Evolutionary conservation across 169 alveolate genomes (phyloP).

Genomic region (Perkinsus olseni): DNA sequence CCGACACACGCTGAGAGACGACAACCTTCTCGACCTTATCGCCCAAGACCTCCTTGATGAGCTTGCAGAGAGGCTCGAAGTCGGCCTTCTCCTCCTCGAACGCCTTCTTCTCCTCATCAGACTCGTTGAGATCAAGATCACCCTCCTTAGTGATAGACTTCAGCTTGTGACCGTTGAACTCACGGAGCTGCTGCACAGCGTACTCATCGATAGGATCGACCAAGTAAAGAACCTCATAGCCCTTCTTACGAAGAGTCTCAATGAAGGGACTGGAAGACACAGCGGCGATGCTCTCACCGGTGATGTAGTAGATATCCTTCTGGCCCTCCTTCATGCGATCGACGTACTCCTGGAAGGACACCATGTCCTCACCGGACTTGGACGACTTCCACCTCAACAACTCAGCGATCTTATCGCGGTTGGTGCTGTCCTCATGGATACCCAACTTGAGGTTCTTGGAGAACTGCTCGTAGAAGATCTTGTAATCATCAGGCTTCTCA

Average conservation of each 20-base stretch:
- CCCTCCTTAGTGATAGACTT: conserved; percentile 97
- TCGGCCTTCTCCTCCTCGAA: conserved; percentile 91
- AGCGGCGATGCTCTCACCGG: conserved; percentile 94
- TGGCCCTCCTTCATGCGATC: conserved; percentile 98
- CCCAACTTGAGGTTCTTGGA: conserved; percentile 97
- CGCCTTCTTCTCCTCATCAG: conserved; percentile 95
- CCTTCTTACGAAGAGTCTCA: conserved; percentile 92
- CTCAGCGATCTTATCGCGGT: conserved; percentile 91
- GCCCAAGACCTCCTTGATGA: conserved; percentile 94
- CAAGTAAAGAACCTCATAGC: conserved; percentile 94
- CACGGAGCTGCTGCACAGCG: conserved; percentile 91
- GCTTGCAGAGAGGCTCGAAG: conserved; percentile 93
- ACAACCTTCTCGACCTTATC: conserved; percentile 98
- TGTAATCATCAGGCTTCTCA: conserved; percentile 93
- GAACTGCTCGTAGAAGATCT: conserved; percentile 98
- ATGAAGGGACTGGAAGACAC: conserved; percentile 96
- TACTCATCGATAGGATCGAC: conserved; percentile 99
- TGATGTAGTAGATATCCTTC: conserved; percentile 96
- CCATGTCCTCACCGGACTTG: conserved; percentile 96
- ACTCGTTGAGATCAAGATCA: conserved; percentile 82
- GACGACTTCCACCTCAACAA: conserved; percentile 93
- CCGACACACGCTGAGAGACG: conserved; percentile 88
- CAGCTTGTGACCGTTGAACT: conserved; percentile 95
- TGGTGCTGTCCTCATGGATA: conserved; percentile 96
- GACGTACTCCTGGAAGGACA: conserved; percentile 93